Evolutionary conservation across 441 rosid species (phyloP), one percentile per base, ranked within the genome.

Genomic region (Gossypium gossypioides): DNA sequence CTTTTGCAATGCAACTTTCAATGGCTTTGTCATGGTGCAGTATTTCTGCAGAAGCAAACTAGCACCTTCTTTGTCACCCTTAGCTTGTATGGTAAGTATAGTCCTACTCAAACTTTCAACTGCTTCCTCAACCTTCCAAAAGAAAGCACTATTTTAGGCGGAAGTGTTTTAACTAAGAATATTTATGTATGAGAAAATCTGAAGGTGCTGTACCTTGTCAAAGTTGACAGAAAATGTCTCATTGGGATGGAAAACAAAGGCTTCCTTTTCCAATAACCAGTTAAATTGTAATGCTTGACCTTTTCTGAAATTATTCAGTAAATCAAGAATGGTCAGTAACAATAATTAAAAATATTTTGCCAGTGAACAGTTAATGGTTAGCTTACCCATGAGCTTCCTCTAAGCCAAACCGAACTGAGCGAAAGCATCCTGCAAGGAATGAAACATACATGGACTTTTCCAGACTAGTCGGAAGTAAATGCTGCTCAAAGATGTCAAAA

Each of bases 341-440:
- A 68, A 51, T 15, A 21, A 21, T 24, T 10, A 34, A 54, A 24
- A 15, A 37, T 10, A 66, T 21, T 60, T 10, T 40, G 51, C 59
- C 21, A 70, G 79, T 40, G 18, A 44, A 63, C 8, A 54, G 60
- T 24, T n/a, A 65, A 64, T 68, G 57, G 40, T 37, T 63, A 8
- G 71, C 81, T 85, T 85, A 94, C 97, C 97, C 97, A 79, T 92
- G 99, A 84, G 97, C 94, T 86, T 92, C 97, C 73, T 87, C 82
- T 70, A 94, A 85, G 75, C 99, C 99, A 83, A 94, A 92, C 55
- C 97, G 89, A 68, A 94, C 88, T 0, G 99, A 90, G 70, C 93
- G 92, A 80, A 94, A 92, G 85, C 96, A 94, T 68, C 97, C 97
- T 2, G 93, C 88, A 22, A 94, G 87, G 83, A 92, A 92, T 58